Evolutionary conservation across 2,329 filamentous ascomycete genomes (phyloP).

Genomic region (Elsinoe fawcettii): DNA sequence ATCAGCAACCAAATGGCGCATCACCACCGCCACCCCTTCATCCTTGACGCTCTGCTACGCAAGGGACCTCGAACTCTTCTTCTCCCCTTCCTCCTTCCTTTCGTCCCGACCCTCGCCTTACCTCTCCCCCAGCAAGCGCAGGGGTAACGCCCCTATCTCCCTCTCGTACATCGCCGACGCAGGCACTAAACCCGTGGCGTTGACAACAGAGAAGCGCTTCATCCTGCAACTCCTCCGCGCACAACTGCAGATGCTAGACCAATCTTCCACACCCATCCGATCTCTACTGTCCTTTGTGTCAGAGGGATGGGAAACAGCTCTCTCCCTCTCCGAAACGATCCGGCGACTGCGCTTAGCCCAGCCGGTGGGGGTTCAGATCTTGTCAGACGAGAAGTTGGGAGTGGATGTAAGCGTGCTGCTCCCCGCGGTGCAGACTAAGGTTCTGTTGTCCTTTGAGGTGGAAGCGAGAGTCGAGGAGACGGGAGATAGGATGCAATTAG

Average conservation of each 20-base stretch:
- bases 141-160: constrained; percentile 47
- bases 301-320: constrained; percentile 58
- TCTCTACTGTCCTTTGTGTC: constrained; percentile 54
- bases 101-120: constrained; percentile 24
- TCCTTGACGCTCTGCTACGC: constrained; percentile 66
- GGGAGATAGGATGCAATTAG: constrained; percentile 50
- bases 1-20: constrained; percentile 60
- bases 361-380: constrained; percentile 56
- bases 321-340: constrained; percentile 52
- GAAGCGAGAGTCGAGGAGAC: constrained; percentile 37
- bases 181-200: constrained; percentile 33
- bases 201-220: constrained; percentile 63
- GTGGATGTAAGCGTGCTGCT: constrained; percentile 58
- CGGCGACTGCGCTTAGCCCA: constrained; percentile 55
- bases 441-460: constrained; percentile 56
- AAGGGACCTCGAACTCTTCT: constrained; percentile 64
- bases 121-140: constrained; percentile 17
- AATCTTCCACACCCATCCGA: constrained; percentile 49
- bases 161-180: constrained; percentile 60
- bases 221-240: constrained; percentile 66
- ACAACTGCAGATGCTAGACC: constrained; percentile 54
- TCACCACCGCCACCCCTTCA: constrained; percentile 52
- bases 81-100: constrained; percentile 58
- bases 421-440: constrained; percentile 57
- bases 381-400: constrained; percentile 57